Evolutionary conservation across 805 yeast species (phyloP), one percentile per base, ranked within the genome.

Genomic region (Zygotorulaspora danielsina): DNA sequence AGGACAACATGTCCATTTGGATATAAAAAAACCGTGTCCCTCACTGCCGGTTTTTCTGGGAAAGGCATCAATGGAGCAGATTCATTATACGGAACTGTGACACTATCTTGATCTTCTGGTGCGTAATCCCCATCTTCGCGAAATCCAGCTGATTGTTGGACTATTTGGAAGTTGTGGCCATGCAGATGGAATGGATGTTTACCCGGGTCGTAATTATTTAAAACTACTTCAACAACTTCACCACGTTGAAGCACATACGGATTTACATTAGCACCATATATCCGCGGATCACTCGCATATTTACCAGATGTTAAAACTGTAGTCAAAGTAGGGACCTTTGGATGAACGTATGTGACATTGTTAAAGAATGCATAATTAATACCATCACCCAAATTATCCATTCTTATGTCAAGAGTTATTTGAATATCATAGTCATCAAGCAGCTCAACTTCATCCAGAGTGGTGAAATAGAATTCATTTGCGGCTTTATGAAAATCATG

Each of bases 181-280:
- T 81, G 89, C 51, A 81, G 70, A 59, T 81, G 89, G 76, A 81
- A 81, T 16, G 87, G 87, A 60, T 81, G 89, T 48, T 79, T 79
- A 44, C 87, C 84, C 3, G 82, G 79, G 59, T 88, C 96, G 54
- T 70, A 71, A 57, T 88, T 89, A 57, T 86, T 83, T 32, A 88
- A 59, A 1, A 86, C 83, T 32, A 88, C 64, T 51, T 88, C 96
- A 33, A 89, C 71, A 27, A 80, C 73, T 35, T 81, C 85, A 36
- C 75, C 76, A 4, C 69, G 56, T 41, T 76, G 74, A 16, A 87
- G 64, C 2, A 86, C 71, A 51, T 71, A 73, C 0, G 84, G 65
- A 55, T 80, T 80, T 39, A 82, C 78, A 53, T 79, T 80, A 13
- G 81, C 70, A 34, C 94, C 90, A 55, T 84, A 90, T 36, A 89